phyloP scores from a whole-genome alignment of 768 basidiomycete genomes.

The Mycena galopus region DNA sequence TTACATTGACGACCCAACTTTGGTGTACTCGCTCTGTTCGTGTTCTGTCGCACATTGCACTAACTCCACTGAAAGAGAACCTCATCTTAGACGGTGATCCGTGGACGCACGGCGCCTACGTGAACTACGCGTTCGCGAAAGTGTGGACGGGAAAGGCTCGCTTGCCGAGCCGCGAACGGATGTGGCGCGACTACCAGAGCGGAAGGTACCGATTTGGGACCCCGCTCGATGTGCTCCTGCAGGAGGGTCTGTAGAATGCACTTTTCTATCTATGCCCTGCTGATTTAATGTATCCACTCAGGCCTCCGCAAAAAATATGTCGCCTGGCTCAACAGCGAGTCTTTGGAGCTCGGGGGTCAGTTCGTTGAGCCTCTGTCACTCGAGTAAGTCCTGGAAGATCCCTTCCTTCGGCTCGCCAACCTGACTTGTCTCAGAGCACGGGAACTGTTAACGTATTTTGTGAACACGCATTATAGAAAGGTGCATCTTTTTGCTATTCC shows the following conservation, averaged over 20 bases:
- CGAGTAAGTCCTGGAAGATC: constrained; percentile 1
- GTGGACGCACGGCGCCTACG: constrained; percentile 35
- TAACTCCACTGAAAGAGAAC: background rate
- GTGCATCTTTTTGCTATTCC: background rate
- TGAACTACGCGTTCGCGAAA: constrained; percentile 36
- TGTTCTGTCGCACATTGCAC: background rate
- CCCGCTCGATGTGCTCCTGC: background rate
- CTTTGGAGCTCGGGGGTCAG: constrained; percentile 17
- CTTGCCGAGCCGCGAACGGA: constrained; percentile 11
- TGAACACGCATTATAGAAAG: constrained; percentile 13
- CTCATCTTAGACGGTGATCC: background rate
- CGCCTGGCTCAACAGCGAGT: too few relatives aligned
- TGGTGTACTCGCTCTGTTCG: constrained; percentile 39
- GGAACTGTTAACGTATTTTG: background rate
- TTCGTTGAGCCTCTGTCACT: constrained; percentile 14
- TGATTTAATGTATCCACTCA: too few relatives aligned
- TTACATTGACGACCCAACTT: constrained; percentile 50
- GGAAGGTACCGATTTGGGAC: constrained; percentile 16
- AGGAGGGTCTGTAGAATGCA: background rate
- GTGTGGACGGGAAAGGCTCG: too few relatives aligned
- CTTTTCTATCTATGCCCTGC: too few relatives aligned
- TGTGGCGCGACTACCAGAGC: constrained; percentile 20
- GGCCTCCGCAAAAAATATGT: constrained; percentile 1
- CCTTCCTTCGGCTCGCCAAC: background rate
- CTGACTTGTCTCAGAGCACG: background rate